Base-by-base conservation (phyloP, 805 yeast species). In the Metschnikowia koreensis region DNA sequence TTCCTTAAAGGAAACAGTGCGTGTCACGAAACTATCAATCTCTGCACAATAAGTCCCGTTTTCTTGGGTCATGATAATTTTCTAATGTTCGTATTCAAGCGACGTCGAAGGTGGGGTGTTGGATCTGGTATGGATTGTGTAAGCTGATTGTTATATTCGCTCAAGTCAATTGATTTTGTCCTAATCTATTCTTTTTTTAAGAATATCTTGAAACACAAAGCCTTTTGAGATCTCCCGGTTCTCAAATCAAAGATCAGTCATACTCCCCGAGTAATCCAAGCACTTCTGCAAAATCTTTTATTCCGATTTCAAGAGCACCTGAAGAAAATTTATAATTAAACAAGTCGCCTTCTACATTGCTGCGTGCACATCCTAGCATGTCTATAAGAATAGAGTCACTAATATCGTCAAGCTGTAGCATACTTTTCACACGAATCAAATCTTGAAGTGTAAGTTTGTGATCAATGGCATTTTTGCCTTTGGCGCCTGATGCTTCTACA, bases 201-300 rank as follows among this genome's bases (percentile, higher is more conserved):
- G 36, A 9, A 22, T 22, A 22, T 22, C 22, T 22, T 22, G 4
- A 22, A 22, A 22, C 4, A 4, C 22, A 22, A 22, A 22, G 4
- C 22, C 22, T 2, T 22, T 22, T 22, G 22, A 22, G 4, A 22
- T 22, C 4, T 4, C 22, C 22, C 22, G 4, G 4, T 22, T 22
- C 22, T 22, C 22, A 22, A 22, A 22, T 4, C 22, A 22, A 4
- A 22, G 10, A n/a, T 26, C 15, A 16, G 46, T 68, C 74, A 9
- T 66, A 61, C 50, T 74, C 76, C 6, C 77, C 78, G 11, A 74
- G 51, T 26, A 62, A 64, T 1, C 78, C 78, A 38, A 74, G 50
- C 7, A 74, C 69, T 50, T 70, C 75, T 1, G 75, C 78, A 61
- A 74, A 74, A 50, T 71, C 78, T 52, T 71, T 73, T 48, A 74